phyloP scores from a whole-genome alignment of 2,329 filamentous ascomycete genomes.

The Cladosporium sp. region DNA sequence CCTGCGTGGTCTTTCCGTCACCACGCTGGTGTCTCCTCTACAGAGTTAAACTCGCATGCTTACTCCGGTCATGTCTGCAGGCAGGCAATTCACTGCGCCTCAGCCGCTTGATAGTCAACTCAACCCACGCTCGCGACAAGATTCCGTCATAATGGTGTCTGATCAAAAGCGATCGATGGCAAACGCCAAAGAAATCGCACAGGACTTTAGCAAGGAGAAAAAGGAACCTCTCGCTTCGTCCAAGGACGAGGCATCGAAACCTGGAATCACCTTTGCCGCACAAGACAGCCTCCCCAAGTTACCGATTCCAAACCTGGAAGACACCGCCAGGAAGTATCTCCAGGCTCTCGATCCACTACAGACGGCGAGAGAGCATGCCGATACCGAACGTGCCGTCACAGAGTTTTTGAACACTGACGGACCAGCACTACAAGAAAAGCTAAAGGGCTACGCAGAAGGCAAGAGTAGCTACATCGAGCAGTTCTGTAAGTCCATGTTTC shows the following conservation, averaged over 20 bases:
- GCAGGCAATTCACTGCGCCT: conserved; percentile 61
- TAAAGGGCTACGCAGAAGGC: conserved; percentile 84
- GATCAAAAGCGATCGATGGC: conserved; percentile 42
- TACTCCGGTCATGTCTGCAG: conserved; percentile 54
- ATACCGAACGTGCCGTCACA: conserved; percentile 72
- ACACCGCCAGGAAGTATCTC: conserved; percentile 74
- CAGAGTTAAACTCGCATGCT: conserved; percentile 55
- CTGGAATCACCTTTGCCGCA: conserved; percentile 79
- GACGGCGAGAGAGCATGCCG: conserved; percentile 71
- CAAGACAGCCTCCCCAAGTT: conserved; percentile 88
- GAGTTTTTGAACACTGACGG: conserved; percentile 82
- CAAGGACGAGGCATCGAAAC: conserved; percentile 55
- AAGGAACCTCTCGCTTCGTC: conserved; percentile 45
- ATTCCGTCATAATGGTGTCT: conserved; percentile 37
- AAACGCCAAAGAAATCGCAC: conserved; percentile 51
- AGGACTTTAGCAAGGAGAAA: conserved; percentile 45
- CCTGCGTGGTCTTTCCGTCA: conserved; percentile 77
- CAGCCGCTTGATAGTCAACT: conserved; percentile 57
- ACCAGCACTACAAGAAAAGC: conserved; percentile 76
- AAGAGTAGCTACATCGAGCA: conserved; percentile 98
- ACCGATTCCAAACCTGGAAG: conserved; percentile 83
- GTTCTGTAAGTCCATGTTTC: conserved; percentile 68
- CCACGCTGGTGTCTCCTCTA: conserved; percentile 71
- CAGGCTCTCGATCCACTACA: conserved; percentile 77
- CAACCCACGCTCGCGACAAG: conserved; percentile 18